Conservation (phyloP, 768 basidiomycete genomes). For the Termitomyces sp. region DNA sequence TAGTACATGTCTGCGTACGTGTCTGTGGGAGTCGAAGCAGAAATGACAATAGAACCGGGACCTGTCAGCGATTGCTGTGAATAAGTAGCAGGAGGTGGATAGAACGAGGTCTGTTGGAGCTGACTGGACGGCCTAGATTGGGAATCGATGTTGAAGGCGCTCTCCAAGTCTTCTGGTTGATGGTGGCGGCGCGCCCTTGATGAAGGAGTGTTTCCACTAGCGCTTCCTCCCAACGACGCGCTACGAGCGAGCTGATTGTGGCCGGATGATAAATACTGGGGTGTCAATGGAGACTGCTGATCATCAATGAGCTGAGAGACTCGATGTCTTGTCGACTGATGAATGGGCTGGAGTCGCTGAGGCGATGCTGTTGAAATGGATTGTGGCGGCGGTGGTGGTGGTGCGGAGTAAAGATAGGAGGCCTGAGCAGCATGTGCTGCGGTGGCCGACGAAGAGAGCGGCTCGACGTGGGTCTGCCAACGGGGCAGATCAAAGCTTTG, state of each 20-base stretch:
- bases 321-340: constrained; percentile 50
- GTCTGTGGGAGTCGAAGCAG: constrained; percentile 35
- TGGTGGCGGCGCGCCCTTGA: constrained; percentile 59
- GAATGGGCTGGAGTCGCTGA: constrained; percentile 44
- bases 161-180: constrained; percentile 64
- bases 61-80: constrained; percentile 44
- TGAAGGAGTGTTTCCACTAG: constrained; percentile 30
- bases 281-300: constrained; percentile 35
- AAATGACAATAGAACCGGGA: constrained; percentile 24
- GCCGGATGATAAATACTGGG: constrained; percentile 46
- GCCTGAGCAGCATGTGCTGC: constrained; percentile 53
- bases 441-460: constrained; percentile 36
- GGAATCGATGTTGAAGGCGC: constrained; percentile 34
- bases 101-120: constrained; percentile 41
- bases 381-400: constrained; percentile 47
- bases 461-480: constrained; percentile 63
- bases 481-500: constrained; percentile 79
- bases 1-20: constrained; percentile 61
- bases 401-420: constrained; percentile 48
- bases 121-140: constrained; percentile 38
- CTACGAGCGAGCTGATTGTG: constrained; percentile 59
- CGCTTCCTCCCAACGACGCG: constrained; percentile 52
- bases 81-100: constrained; percentile 53
- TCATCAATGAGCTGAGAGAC: constrained; percentile 67
- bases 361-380: constrained; percentile 30